These are phyloP conservation scores for Penicillium hordei DNA, from an alignment of 2,329 filamentous ascomycete genomes.

Conservation along the genomic window DNA sequence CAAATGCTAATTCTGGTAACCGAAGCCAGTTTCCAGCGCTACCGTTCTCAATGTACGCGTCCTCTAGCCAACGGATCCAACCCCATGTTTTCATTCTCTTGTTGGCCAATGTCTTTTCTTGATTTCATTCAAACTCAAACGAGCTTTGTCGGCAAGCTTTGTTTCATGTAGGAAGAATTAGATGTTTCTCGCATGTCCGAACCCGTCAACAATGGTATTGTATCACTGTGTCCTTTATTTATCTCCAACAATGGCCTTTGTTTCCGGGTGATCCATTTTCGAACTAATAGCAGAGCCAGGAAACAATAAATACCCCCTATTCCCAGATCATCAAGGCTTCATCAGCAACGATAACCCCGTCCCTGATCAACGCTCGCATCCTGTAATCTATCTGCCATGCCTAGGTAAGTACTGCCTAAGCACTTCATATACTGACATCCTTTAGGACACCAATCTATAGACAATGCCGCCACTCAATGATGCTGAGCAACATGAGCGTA, in stretches of 20 bases:
- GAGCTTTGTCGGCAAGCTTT: not conserved
- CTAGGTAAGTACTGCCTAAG: not conserved
- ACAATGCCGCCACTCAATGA: not conserved
- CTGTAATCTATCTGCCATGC: not conserved
- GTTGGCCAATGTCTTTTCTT: not conserved
- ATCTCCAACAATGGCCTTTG: not conserved
- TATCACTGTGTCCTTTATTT: not conserved
- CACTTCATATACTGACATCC: not conserved
- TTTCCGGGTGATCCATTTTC: not conserved
- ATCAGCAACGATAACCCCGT: not conserved
- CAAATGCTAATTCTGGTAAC: too few relatives aligned
- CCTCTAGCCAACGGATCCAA: too few relatives aligned
- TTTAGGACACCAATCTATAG: too few relatives aligned
- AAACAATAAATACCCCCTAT: not conserved
- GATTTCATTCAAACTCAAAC: not conserved
- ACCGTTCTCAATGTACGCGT: too few relatives aligned
- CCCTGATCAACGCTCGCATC: not conserved
- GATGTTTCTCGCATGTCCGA: not conserved
- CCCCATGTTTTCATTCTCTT: not conserved
- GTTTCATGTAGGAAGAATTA: too few relatives aligned
- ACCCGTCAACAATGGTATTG: not conserved
- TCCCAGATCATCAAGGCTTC: not conserved
- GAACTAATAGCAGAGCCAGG: too few relatives aligned
- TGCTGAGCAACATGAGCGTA: not conserved
- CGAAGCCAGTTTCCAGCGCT: too few relatives aligned